Evolutionary conservation across 345 rosid species (phyloP).

Genomic region (Eucalyptus camaldulensis): DNA sequence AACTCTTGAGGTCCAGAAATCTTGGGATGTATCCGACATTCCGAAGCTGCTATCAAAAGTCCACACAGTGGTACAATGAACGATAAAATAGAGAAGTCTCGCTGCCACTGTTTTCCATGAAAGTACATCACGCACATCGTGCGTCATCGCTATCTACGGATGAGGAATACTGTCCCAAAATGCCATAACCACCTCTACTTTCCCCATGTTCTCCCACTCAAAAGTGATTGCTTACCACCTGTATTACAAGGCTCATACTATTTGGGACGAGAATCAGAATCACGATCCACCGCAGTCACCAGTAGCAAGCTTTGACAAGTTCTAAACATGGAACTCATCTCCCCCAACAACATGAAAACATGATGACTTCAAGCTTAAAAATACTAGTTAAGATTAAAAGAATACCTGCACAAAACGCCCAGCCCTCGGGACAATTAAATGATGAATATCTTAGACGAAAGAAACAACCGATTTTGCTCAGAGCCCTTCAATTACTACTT

Average conservation of each 20-base stretch:
- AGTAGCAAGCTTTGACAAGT: not conserved
- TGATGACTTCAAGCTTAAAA: not conserved
- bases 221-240: not conserved
- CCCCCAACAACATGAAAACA: not conserved
- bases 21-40: not conserved
- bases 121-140: not conserved
- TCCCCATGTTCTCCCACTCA: not conserved
- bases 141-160: not conserved
- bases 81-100: not conserved
- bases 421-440: not conserved
- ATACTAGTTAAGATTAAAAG: not conserved
- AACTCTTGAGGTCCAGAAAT: not conserved
- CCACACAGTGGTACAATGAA: not conserved
- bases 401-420: not conserved
- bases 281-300: not conserved
- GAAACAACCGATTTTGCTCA: not conserved
- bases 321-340: not conserved
- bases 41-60: not conserved
- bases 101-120: not conserved
- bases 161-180: not conserved
- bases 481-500: not conserved
- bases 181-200: not conserved
- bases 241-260: not conserved
- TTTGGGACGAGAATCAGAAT: not conserved
- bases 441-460: not conserved